Conservation (phyloP, 73 alveolate species). For the Tetrahymena malaccensis region DNA sequence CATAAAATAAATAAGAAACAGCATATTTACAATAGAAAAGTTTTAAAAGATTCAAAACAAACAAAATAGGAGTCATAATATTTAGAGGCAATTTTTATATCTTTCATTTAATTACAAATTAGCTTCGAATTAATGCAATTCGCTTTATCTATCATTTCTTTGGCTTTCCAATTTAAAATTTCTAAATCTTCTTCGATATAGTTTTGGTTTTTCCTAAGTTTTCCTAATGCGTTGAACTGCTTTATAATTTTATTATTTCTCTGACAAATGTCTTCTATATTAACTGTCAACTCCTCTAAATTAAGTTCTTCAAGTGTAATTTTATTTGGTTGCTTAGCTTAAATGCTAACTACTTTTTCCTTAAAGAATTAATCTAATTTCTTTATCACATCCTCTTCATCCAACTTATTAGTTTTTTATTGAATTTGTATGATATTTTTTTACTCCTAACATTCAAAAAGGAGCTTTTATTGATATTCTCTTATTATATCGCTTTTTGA, state of each 20-base stretch:
- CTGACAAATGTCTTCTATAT: neutral
- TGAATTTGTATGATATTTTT: neutral
- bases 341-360: neutral
- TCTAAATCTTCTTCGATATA: neutral
- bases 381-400: neutral
- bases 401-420: neutral
- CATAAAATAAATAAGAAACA: neutral
- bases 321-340: neutral
- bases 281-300: neutral
- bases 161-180: neutral
- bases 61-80: neutral
- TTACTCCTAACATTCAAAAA: neutral
- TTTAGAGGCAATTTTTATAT: neutral
- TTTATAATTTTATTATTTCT: neutral
- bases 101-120: neutral
- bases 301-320: neutral
- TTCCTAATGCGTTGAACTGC: neutral
- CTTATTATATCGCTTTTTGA: neutral
- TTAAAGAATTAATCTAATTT: neutral
- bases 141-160: neutral
- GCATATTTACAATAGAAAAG: neutral
- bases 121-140: neutral
- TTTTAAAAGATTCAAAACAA: neutral
- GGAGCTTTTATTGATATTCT: neutral
- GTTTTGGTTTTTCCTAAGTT: neutral